phyloP scores from a whole-genome alignment of 2,329 filamentous ascomycete species.

The Aureobasidium namibiae region DNA sequence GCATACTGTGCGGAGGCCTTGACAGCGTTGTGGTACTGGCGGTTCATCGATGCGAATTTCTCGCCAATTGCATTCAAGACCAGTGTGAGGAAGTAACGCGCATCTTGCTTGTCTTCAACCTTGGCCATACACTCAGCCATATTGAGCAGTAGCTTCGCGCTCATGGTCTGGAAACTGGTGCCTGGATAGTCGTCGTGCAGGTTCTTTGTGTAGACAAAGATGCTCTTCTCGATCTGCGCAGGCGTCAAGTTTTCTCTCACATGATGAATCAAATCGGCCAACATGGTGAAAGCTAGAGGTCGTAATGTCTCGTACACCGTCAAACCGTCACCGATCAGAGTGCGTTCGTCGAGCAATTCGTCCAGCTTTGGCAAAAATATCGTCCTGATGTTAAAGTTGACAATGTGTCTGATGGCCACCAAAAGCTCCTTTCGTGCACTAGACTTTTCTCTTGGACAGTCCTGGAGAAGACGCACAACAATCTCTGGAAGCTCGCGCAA shows the following conservation, averaged over 20 bases:
- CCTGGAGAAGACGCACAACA: slow-evolving; percentile 81
- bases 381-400: slow-evolving; percentile 96
- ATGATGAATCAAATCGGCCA: slow-evolving; percentile 96
- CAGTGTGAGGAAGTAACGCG: slow-evolving; percentile 91
- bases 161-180: slow-evolving; percentile 99
- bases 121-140: slow-evolving; percentile 98
- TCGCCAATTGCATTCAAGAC: slow-evolving; percentile 97
- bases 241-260: slow-evolving; percentile 81
- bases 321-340: slow-evolving; percentile 86
- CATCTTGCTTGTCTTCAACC: slow-evolving; percentile 85
- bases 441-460: slow-evolving; percentile 91
- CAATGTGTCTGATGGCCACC: slow-evolving; percentile 94
- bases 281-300: slow-evolving; percentile 93
- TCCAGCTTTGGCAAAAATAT: slow-evolving; percentile 94
- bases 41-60: slow-evolving; percentile 97
- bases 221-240: slow-evolving; percentile 88
- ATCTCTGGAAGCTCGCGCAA: slow-evolving; percentile 77
- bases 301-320: slow-evolving; percentile 96
- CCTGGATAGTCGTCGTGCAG: slow-evolving; percentile 92
- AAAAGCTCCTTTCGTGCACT: slow-evolving; percentile 88
- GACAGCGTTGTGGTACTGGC: slow-evolving; percentile 87
- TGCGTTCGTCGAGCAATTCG: slow-evolving; percentile 86
- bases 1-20: slow-evolving; percentile 77
- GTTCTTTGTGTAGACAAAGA: slow-evolving; percentile 95
- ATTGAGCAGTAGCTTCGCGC: slow-evolving; percentile 89